A percentile compares a stretch with the other conserved stretches of the same genome.
Evolutionary conservation across 176 grass and related monocot species (phyloP).

Genomic region (Lolium rigidum): DNA sequence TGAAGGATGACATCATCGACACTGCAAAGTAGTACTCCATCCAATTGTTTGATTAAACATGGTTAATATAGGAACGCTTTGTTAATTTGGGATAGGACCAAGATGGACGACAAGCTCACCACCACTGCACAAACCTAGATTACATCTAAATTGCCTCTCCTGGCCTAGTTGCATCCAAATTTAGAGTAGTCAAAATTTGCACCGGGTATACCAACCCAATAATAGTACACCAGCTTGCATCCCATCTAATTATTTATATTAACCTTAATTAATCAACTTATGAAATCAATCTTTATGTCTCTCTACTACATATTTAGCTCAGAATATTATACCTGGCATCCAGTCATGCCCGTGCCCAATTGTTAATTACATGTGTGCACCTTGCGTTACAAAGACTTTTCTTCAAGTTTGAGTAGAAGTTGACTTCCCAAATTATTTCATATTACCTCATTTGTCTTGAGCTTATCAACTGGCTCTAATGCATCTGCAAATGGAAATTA

Average conservation of each 20-base stretch:
- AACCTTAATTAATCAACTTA: not conserved
- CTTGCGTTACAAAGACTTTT: constrained; percentile 2
- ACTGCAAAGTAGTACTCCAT: not conserved
- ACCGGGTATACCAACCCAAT: not conserved
- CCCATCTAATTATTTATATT: not conserved
- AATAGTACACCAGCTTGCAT: not conserved
- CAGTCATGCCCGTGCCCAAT: not conserved
- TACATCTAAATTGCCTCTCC: not conserved
- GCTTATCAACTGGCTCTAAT: constrained; percentile 17
- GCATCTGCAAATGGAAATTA: constrained; percentile 33
- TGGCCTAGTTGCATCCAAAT: constrained; percentile 1
- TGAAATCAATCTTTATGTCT: not conserved
- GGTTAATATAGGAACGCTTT: not conserved
- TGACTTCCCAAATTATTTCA: constrained; percentile 18
- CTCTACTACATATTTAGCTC: not conserved
- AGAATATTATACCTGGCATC: not conserved
- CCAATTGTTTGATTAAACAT: not conserved
- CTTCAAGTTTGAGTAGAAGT: constrained; percentile 13
- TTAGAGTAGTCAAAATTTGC: not conserved
- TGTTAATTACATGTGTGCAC: not conserved
- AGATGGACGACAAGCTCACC: not conserved
- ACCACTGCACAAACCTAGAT: not conserved
- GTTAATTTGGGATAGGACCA: not conserved
- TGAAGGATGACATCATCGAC: constrained; percentile 36
- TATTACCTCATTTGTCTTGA: not conserved